Conservation (phyloP, 371 early-diverging fungal genomes). For the Dichotomocladium elegans region DNA sequence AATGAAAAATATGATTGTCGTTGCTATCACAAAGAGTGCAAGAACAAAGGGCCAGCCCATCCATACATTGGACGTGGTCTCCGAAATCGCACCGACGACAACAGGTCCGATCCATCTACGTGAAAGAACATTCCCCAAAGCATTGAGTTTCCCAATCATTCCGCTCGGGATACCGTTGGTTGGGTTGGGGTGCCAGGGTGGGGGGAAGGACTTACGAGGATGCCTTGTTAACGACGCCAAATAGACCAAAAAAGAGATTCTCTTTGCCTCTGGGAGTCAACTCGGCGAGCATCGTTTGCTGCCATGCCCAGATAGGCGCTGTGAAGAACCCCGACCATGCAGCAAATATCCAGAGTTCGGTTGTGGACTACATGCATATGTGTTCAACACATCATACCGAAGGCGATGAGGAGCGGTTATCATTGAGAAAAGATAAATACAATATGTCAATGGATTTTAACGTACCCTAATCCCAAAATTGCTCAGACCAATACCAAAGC, state of each 20-base stretch:
- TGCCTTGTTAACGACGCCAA: constrained; percentile 58
- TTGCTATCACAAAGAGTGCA: constrained; percentile 40
- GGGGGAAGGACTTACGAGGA: constrained; percentile 24
- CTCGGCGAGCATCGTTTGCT: constrained; percentile 58
- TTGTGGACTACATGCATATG: constrained; percentile 26
- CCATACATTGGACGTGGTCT: constrained; percentile 45
- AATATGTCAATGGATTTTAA: background rate
- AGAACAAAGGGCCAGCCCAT: constrained; percentile 56
- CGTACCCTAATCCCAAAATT: constrained; percentile 36
- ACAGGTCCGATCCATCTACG: constrained; percentile 55
- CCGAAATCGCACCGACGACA: constrained; percentile 52
- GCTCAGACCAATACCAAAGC: constrained; percentile 39
- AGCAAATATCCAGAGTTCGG: constrained; percentile 52
- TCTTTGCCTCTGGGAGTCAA: constrained; percentile 55
- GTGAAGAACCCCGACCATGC: constrained; percentile 55
- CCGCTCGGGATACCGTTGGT: background rate
- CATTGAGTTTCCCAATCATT: background rate
- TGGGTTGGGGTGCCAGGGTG: too few species aligned
- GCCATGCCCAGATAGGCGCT: constrained; percentile 56
- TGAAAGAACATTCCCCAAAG: background rate
- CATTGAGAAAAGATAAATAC: background rate
- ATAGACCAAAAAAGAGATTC: constrained; percentile 58
- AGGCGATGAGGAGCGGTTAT: too few species aligned
- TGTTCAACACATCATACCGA: too few species aligned
- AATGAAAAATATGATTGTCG: constrained; percentile 38